Conservation (phyloP, 2,329 filamentous ascomycete genomes). For the Apiospora malaysiana region DNA sequence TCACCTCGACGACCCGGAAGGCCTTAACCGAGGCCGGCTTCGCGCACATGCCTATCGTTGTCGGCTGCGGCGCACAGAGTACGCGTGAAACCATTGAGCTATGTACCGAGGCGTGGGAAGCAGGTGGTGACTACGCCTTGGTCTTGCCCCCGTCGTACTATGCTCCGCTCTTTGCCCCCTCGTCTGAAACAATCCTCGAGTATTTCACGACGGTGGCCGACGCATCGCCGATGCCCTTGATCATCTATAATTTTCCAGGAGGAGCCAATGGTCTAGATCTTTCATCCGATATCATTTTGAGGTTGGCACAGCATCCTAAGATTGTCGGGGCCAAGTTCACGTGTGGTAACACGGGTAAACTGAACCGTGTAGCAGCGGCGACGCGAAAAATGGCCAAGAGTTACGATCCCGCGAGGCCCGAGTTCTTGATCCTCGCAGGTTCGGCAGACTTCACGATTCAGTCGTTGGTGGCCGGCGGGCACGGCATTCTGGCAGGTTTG, state of each 20-base stretch:
- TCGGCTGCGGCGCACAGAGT: conserved; percentile 76
- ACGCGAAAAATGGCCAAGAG: conserved; percentile 51
- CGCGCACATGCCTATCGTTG: conserved; percentile 71
- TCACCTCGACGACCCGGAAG: conserved; percentile 72
- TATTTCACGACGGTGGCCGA: conserved; percentile 72
- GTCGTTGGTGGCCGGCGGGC: conserved; percentile 70
- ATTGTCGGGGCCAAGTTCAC: conserved; percentile 74
- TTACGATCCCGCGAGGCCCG: conserved; percentile 42
- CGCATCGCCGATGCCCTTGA: conserved; percentile 66
- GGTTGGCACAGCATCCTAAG: conserved; percentile 65
- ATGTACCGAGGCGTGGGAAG: conserved; percentile 70
- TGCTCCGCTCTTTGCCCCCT: conserved; percentile 66
- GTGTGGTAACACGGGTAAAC: conserved; percentile 73
- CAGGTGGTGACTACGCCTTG: conserved; percentile 77
- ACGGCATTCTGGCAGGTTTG: conserved; percentile 74
- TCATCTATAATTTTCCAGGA: conserved; percentile 75
- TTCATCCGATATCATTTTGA: conserved; percentile 65
- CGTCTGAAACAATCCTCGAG: conserved; percentile 64
- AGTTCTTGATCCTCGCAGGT: conserved; percentile 74
- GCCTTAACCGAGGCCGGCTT: conserved; percentile 73
- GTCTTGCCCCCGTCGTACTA: conserved; percentile 82
- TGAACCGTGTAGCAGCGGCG: conserved; percentile 66
- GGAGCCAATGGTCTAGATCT: conserved; percentile 69
- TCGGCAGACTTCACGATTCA: conserved; percentile 77
- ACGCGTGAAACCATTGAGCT: conserved; percentile 74